Base-by-base conservation (phyloP, 257 asterid genomes). In the Solanum habrochaites region DNA sequence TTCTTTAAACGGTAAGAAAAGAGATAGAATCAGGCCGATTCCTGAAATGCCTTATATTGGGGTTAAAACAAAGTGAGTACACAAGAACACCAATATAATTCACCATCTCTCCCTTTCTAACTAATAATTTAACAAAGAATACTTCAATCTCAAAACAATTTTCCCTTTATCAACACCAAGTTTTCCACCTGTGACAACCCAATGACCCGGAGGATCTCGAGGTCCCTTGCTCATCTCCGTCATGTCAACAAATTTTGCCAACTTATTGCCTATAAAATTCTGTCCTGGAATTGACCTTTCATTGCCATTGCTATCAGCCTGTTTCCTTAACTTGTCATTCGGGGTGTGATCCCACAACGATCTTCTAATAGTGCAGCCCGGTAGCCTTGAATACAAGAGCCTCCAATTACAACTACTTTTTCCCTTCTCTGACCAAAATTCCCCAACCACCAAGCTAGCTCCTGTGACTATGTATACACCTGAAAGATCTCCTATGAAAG, bases 161-260 rank as follows among this genome's bases (percentile, higher is more conserved):
- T 87, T 94, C 88, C 98, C 98, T 86, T 92, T 95, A 86, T 94
- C 98, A 11, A 95, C 95, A n/a, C 98, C 95, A 23, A 95, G 98
- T 89, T 95, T 95, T 87, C 98, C 98, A 11, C 98, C 98, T 2
- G 98, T 95, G 10, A 95, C 98, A 90, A 95, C 74, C 98, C 98
- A 95, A 88, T 95, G 98, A 21, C 98, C 97, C 0, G 98, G 98
- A n/a, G 91, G 85, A 91, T 94, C 95, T 86, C 91, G 90, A 11
- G 97, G 94, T 25, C 98, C 98, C 90, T 91, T 93, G 83, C 92
- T 87, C 97, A 91, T 91, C 80, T 95, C 97, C 1, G 91, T 88
- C 94, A 90, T 88, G 64, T 95, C 96, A 4, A 95, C 93, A 21
- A 93, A 93, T 89, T 95, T 95, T 2, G 92, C 98, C 94, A 95